A percentile compares a stretch with the other conserved stretches of the same genome.
Conservation (phyloP, 495 filamentous ascomycete genomes). For the Daldinia childiae region DNA sequence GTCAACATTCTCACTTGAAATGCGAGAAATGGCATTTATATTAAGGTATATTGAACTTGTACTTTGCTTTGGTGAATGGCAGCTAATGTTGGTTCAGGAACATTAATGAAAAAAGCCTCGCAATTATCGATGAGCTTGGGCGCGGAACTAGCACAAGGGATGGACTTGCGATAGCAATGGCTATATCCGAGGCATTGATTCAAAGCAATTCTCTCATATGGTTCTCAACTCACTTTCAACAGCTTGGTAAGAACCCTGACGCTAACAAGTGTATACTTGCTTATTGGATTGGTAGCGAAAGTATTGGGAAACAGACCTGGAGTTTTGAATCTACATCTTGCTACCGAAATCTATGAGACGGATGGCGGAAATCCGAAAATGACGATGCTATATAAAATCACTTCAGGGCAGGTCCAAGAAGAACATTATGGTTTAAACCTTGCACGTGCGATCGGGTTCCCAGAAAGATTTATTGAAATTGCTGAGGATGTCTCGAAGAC, state of each 20-base stretch:
- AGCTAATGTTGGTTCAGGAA: slow-evolving; percentile 56
- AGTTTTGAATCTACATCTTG: slow-evolving; percentile 83
- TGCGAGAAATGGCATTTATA: slow-evolving; percentile 95
- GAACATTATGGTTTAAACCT: slow-evolving; percentile 83
- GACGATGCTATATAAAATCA: slow-evolving; percentile 86
- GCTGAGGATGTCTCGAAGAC: slow-evolving; percentile 71
- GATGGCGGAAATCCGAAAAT: slow-evolving; percentile 61
- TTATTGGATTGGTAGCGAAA: slow-evolving; percentile 56
- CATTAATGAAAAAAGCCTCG: slow-evolving; percentile 75
- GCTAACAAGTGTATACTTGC: not conserved
- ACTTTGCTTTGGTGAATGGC: slow-evolving; percentile 45
- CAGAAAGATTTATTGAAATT: slow-evolving; percentile 68
- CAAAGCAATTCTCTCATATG: slow-evolving; percentile 79
- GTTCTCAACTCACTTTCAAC: slow-evolving; percentile 93
- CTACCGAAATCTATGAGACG: slow-evolving; percentile 67
- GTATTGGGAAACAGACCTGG: slow-evolving; percentile 77
- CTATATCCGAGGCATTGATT: slow-evolving; percentile 86
- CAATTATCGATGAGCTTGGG: slow-evolving; percentile 93
- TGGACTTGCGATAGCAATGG: slow-evolving; percentile 87
- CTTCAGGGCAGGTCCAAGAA: slow-evolving; percentile 72
- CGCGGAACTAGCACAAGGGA: slow-evolving; percentile 90
- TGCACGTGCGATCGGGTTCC: slow-evolving; percentile 79
- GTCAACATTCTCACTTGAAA: slow-evolving; percentile 92
- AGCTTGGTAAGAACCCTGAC: slow-evolving; percentile 62
- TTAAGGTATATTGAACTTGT: slow-evolving; percentile 63